Evolutionary conservation across 2,329 filamentous ascomycete genomes (phyloP).

Genomic region (Metarhizium humberi): DNA sequence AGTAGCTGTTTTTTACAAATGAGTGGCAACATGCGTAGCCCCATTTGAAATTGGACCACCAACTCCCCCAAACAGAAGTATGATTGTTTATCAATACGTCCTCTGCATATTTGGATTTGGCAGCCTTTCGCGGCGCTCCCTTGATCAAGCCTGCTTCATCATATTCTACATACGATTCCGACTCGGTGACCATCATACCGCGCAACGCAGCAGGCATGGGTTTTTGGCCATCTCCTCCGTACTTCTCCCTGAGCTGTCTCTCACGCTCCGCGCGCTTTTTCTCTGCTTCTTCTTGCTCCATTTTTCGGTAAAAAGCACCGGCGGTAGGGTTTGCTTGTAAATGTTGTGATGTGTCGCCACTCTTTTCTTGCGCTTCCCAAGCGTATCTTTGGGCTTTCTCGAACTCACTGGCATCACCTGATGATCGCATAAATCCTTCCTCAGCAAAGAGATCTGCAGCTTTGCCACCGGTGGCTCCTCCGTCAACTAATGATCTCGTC

Average conservation of each 20-base stretch:
- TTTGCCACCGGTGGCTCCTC: constrained; percentile 69
- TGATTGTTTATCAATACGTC: constrained; percentile 88
- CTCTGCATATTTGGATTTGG: constrained; percentile 86
- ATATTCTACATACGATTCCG: constrained; percentile 86
- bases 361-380: constrained; percentile 87
- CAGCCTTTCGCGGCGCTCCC: constrained; percentile 65
- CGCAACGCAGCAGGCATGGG: constrained; percentile 51
- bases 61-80: constrained; percentile 87
- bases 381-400: constrained; percentile 83
- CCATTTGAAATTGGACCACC: constrained; percentile 95
- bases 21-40: constrained; percentile 95
- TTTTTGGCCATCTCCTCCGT: constrained; percentile 58
- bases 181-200: constrained; percentile 63
- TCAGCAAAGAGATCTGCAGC: constrained; percentile 80
- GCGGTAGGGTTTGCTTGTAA: constrained; percentile 94
- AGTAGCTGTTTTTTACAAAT: constrained; percentile 92
- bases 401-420: constrained; percentile 88
- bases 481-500: constrained; percentile 81
- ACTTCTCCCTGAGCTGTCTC: constrained; percentile 69
- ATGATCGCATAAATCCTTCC: constrained; percentile 81
- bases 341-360: constrained; percentile 72
- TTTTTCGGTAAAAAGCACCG: constrained; percentile 74
- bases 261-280: constrained; percentile 57
- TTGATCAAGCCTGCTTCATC: constrained; percentile 86
- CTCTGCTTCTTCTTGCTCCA: constrained; percentile 65